Evolutionary conservation across 345 rosid genomes (phyloP).

Genomic region (Lepidium africanum): DNA sequence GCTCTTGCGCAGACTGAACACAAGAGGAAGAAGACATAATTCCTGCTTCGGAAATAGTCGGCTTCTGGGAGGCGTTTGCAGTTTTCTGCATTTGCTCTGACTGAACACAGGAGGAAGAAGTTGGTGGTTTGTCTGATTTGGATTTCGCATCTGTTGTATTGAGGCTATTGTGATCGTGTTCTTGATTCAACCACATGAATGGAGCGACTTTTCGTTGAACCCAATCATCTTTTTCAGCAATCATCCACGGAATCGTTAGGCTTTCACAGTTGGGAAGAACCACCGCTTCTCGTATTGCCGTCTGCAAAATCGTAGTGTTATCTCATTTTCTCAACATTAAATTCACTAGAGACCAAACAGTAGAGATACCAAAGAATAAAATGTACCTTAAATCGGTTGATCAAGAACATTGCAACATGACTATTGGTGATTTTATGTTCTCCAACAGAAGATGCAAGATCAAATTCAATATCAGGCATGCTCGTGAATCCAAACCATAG

Average conservation of each 20-base stretch:
- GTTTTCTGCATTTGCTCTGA: constrained; percentile 33
- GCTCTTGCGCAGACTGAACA: constrained; percentile 26
- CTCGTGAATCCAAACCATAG: constrained; percentile 88
- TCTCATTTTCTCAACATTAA: neutral
- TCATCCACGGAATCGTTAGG: constrained; percentile 79
- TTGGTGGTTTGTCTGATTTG: constrained; percentile 27
- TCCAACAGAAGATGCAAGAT: constrained; percentile 74
- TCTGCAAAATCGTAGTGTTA: constrained; percentile 39
- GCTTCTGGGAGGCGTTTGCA: constrained; percentile 21
- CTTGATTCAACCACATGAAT: constrained; percentile 76
- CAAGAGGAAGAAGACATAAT: constrained; percentile 24
- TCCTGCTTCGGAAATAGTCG: constrained; percentile 9
- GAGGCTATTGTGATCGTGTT: constrained; percentile 29
- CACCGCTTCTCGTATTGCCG: constrained; percentile 59
- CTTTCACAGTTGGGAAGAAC: constrained; percentile 90
- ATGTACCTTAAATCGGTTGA: constrained; percentile 73
- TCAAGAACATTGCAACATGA: constrained; percentile 61
- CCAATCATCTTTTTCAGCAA: constrained; percentile 94
- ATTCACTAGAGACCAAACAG: constrained; percentile 4
- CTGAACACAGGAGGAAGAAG: constrained; percentile 28
- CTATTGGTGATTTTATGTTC: constrained; percentile 74
- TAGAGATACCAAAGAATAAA: neutral
- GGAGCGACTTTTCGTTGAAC: constrained; percentile 70
- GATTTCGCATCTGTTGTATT: constrained; percentile 29
- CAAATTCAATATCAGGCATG: constrained; percentile 80